phyloP scores from a whole-genome alignment of 2,329 filamentous ascomycete species.

The Bertia moriformis region DNA sequence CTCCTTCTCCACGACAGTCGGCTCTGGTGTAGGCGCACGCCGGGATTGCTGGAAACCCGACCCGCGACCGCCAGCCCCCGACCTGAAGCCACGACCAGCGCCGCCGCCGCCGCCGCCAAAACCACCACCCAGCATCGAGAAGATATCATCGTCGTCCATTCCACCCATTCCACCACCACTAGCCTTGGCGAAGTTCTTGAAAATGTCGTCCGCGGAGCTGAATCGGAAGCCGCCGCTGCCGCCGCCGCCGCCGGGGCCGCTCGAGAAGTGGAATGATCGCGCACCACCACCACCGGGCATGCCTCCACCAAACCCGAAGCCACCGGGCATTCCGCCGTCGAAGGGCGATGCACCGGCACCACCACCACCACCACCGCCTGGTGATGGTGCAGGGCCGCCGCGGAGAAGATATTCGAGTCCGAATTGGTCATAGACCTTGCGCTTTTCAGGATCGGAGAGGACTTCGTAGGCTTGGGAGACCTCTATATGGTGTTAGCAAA shows the following conservation, averaged over 20 bases:
- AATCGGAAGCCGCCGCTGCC: conserved; percentile 44
- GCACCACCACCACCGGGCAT: conserved; percentile 19
- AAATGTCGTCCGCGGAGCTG: conserved; percentile 45
- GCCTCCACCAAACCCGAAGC: conserved; percentile 8
- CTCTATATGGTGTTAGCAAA: conserved; percentile 13
- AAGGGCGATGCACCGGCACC: conserved; percentile 17
- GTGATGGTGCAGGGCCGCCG: conserved; percentile 41
- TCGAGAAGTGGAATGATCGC: conserved; percentile 31
- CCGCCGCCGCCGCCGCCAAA: conserved; percentile 10
- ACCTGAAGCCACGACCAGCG: neutral
- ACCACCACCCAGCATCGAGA: conserved; percentile 10
- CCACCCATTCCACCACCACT: conserved; percentile 16
- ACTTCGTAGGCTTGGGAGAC: conserved; percentile 66
- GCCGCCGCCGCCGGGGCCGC: conserved; percentile 14
- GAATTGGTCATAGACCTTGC: conserved; percentile 62
- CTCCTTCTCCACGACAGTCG: conserved; percentile 55
- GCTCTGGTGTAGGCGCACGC: conserved; percentile 40
- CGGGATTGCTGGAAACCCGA: conserved; percentile 8
- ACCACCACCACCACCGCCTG: conserved; percentile 22
- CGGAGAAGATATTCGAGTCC: conserved; percentile 58
- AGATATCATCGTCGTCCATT: conserved; percentile 4
- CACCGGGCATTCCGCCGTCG: neutral
- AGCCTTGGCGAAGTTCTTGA: conserved; percentile 22
- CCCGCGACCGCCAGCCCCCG: neutral
- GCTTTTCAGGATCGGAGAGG: conserved; percentile 61